These are phyloP conservation scores for Trichoderma harzianum DNA, from an alignment of 2,329 filamentous ascomycete species.

Conservation along the genomic window DNA sequence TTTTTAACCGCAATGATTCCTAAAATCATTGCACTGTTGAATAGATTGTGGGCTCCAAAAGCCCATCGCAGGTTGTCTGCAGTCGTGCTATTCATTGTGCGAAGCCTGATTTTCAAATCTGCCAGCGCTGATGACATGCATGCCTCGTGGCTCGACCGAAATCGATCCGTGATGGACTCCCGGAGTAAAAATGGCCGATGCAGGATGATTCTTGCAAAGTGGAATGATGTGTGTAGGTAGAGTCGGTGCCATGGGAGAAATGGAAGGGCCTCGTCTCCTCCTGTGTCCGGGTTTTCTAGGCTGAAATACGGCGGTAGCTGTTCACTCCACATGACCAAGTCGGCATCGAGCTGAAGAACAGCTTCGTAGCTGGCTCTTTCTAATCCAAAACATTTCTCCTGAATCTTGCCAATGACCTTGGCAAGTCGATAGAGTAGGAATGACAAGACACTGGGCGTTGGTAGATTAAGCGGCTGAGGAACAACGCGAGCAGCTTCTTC, in stretches of 20 bases:
- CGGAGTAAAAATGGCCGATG: background rate
- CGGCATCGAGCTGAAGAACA: background rate
- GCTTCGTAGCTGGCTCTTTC: conserved; percentile 1
- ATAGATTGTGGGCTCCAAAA: background rate
- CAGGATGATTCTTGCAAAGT: conserved; percentile 5
- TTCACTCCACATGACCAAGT: background rate
- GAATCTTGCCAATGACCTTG: conserved; percentile 1
- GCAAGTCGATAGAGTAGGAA: conserved; percentile 9
- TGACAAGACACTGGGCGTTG: background rate
- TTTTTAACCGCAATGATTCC: conserved; percentile 1
- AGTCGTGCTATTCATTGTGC: background rate
- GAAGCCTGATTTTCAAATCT: background rate
- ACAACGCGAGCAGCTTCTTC: background rate
- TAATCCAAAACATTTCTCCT: conserved; percentile 2
- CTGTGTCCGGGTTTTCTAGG: background rate
- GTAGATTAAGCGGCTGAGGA: background rate
- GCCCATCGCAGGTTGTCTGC: conserved; percentile 2
- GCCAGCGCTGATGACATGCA: conserved; percentile 6
- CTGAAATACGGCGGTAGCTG: conserved; percentile 1
- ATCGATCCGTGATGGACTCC: conserved; percentile 5
- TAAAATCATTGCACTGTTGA: conserved; percentile 7
- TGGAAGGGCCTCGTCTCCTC: background rate
- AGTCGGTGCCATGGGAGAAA: background rate
- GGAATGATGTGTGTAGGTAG: background rate
- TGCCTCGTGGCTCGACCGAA: background rate